Base-by-base conservation (phyloP, 148 eudicot genomes). In the Drosera capensis region DNA sequence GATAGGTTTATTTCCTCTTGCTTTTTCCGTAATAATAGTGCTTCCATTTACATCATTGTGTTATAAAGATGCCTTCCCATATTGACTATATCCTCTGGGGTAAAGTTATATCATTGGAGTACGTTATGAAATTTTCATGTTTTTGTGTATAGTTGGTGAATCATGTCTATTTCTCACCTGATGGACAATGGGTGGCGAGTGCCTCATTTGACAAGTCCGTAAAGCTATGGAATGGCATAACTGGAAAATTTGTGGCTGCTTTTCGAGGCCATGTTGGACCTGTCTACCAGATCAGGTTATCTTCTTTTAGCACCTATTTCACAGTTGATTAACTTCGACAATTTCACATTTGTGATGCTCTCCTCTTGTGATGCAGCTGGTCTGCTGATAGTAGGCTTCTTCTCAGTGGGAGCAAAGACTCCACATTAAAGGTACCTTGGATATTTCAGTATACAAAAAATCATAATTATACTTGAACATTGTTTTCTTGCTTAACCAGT, bases 201-300 rank as follows among this genome's bases (percentile, higher is more conserved):
- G 97, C 93, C 40, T 90, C 95, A 43, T 90, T 88, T 66, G 97
- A 90, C 57, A 84, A 75, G 48, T 90, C 95, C 7, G 93, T 80
- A 20, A 90, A 90, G 77, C 56, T 90, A 51, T 90, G 97, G 97
- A 86, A 80, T 68, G 97, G 97, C 31, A 57, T 73, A 34, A 90
- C 95, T 1, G 95, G 87, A 47, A 73, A 66, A 40, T 90, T 84
- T 47, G 78, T 90, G 20, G 71, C 84, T 37, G 87, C 70, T 30
- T 90, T 90, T 50, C 87, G 84, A 13, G 97, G 97, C 42, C 97
- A 84, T 56, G 97, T 90, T n/a, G 95, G 87, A 17, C 97, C 95
- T 43, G 97, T 90, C 14, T 84, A 90, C 70, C 97, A 90, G 49
- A 84, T 90, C 67, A 80, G 97, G 97, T 90, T 45, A 37, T 45